Percentiles rank a stretch among this genome's conserved stretches.
Evolutionary conservation across 805 yeast species (phyloP).

Genomic region (Wickerhamiella occidentalis): DNA sequence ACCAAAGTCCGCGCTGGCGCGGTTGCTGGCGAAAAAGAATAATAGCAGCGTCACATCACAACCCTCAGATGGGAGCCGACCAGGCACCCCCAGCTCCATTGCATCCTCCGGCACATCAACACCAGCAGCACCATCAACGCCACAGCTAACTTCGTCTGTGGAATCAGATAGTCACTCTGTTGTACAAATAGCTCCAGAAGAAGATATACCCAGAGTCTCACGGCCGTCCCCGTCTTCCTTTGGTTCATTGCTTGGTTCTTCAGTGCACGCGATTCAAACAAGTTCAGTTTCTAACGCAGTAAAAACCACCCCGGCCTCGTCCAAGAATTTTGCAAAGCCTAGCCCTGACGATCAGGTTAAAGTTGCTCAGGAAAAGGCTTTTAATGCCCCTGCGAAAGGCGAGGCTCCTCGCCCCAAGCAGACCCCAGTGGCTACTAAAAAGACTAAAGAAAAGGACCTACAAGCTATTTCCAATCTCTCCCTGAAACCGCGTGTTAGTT

Average conservation of each 20-base stretch:
- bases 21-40: conserved; percentile 5
- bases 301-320: conserved; percentile 14
- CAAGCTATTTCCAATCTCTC: conserved; percentile 8
- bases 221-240: conserved; percentile 11
- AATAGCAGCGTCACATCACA: neutral
- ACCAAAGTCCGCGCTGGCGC: conserved; percentile 12
- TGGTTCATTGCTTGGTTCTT: conserved; percentile 10
- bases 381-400: conserved; percentile 8
- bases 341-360: conserved; percentile 73
- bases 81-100: neutral
- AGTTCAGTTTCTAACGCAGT: conserved; percentile 18
- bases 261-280: conserved; percentile 2
- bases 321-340: conserved; percentile 47
- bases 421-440: neutral
- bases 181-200: neutral
- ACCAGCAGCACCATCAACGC: neutral
- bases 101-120: neutral
- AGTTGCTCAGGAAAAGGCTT: conserved; percentile 39
- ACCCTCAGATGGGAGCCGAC: neutral
- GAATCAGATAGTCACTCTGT: neutral
- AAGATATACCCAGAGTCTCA: neutral
- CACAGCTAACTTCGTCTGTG: neutral
- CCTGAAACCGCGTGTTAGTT: conserved; percentile 47
- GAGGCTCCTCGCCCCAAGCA: neutral
- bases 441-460: conserved; percentile 11